Evolutionary conservation across 345 rosid species (phyloP).

Genomic region (Cardamine chenopodiifolia): DNA sequence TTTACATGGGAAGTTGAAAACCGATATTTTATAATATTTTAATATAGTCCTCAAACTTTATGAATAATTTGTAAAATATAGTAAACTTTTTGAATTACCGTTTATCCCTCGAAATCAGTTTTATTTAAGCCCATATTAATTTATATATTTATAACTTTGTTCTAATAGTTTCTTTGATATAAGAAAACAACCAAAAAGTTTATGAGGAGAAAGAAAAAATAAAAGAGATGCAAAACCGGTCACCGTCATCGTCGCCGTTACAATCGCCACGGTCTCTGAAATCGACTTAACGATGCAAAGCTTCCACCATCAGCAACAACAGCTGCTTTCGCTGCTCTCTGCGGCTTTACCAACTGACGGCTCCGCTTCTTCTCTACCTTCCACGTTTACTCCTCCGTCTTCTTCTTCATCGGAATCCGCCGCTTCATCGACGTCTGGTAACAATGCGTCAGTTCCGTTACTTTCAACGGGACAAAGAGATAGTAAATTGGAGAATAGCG

Average conservation of each 20-base stretch:
- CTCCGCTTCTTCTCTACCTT: constrained; percentile 39
- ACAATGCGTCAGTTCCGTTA: constrained; percentile 17
- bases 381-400: constrained; percentile 12
- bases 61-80: not conserved
- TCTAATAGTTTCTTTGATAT: not conserved
- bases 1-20: not conserved
- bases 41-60: not conserved
- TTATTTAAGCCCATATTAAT: not conserved
- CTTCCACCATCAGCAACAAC: constrained; percentile 76
- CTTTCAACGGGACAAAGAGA: constrained; percentile 26
- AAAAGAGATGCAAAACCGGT: constrained; percentile 33
- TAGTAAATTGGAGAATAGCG: constrained; percentile 51
- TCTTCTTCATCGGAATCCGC: constrained; percentile 28
- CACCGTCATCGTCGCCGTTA: constrained; percentile 37
- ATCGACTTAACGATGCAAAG: constrained; percentile 54
- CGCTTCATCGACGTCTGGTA: constrained; percentile 20
- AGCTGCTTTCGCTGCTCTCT: constrained; percentile 74
- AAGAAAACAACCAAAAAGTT: constrained; percentile 11
- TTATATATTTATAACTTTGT: not conserved
- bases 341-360: constrained; percentile 69
- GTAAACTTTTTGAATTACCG: not conserved
- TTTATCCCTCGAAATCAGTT: not conserved
- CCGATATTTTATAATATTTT: not conserved
- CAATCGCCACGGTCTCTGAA: constrained; percentile 31
- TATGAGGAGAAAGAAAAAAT: not conserved